Evolutionary conservation across 2,329 filamentous ascomycete species (phyloP), one percentile per base, ranked within the genome.

Genomic region (Nothophaeocryptopus gaeumannii): DNA sequence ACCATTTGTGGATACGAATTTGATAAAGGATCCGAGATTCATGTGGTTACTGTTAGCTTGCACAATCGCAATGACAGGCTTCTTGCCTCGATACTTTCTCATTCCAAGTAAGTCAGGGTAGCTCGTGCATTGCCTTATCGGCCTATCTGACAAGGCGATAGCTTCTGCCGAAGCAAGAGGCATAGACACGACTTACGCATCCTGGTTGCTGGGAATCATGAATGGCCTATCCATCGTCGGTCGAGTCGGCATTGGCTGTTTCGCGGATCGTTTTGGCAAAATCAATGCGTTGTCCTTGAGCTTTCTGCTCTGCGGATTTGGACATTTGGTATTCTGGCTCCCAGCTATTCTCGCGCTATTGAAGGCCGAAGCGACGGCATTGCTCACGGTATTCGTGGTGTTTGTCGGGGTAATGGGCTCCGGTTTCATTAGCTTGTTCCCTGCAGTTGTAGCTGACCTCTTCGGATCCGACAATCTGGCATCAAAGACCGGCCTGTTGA

Each of bases 181-280:
- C 5, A 42, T 48, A 20, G 32, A 16, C 31, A 26, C 45, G 10
- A 48, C 16, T 32, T 48, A 48, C 14, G 45, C 45, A 20, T 48
- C 45, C 7, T 48, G 45, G 45, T 26, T 48, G 36, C 38, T 48
- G 12, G 45, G 32, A n/a, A 32, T 48, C 13, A 48, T 48, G 45
- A 48, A 48, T 13, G 38, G 38, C 4, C 32, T 41, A 3, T 48
- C 45, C 7, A 38, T 48, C 32, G 16, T 47, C 8, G 45, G 45
- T 13, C 33, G 45, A 32, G 15, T 48, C 11, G 38, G 37, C n/a
- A 41, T 48, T 26, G 38, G 38, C 4, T 42, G 32, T 29, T 40
- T 48, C 9, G 15, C 38, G 2, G 45, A 48, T 34, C 30, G 45
- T 9, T 41, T 26, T 42, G 45, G 45, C 13, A 48, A 48, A 37